These are phyloP conservation scores for Psilocybe cubensis DNA, from an alignment of 768 basidiomycete genomes.

Conservation along the genomic window DNA sequence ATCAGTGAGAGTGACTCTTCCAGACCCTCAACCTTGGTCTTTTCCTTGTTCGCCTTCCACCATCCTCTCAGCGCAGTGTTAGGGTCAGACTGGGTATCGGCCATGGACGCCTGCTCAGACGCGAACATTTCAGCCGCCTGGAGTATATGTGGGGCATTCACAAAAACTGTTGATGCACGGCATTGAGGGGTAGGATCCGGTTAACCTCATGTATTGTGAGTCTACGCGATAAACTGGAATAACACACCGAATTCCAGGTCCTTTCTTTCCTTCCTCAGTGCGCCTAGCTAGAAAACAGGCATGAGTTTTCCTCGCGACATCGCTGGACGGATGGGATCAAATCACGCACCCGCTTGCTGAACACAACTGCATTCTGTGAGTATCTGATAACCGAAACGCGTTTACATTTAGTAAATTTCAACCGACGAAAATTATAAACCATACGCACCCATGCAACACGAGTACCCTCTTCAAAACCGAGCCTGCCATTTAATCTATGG, in stretches of 20 bases:
- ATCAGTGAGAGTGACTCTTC: conserved; percentile 58
- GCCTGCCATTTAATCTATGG: conserved; percentile 1
- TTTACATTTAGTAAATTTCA: background rate
- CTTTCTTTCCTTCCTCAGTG: conserved; percentile 71
- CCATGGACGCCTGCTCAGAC: conserved; percentile 37
- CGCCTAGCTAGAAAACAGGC: conserved; percentile 55
- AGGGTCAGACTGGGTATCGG: conserved; percentile 52
- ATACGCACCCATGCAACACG: conserved; percentile 43
- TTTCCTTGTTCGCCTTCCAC: conserved; percentile 64
- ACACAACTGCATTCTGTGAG: conserved; percentile 70
- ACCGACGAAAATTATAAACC: background rate
- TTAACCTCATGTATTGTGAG: too few relatives aligned
- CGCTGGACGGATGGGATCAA: background rate
- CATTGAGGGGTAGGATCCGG: background rate
- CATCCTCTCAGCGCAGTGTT: conserved; percentile 66
- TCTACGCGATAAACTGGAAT: too few relatives aligned
- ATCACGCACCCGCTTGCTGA: conserved; percentile 67
- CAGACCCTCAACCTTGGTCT: conserved; percentile 56
- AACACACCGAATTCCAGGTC: conserved; percentile 72
- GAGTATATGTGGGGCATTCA: conserved; percentile 72
- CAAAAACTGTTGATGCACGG: conserved; percentile 55
- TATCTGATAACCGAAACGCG: conserved; percentile 42
- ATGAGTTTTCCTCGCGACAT: background rate
- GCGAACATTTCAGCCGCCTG: conserved; percentile 60
- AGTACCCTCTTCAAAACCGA: conserved; percentile 11